Evolutionary conservation across 2,329 filamentous ascomycete genomes (phyloP), one percentile per base, ranked within the genome.

Genomic region (Fusarium chaquense): DNA sequence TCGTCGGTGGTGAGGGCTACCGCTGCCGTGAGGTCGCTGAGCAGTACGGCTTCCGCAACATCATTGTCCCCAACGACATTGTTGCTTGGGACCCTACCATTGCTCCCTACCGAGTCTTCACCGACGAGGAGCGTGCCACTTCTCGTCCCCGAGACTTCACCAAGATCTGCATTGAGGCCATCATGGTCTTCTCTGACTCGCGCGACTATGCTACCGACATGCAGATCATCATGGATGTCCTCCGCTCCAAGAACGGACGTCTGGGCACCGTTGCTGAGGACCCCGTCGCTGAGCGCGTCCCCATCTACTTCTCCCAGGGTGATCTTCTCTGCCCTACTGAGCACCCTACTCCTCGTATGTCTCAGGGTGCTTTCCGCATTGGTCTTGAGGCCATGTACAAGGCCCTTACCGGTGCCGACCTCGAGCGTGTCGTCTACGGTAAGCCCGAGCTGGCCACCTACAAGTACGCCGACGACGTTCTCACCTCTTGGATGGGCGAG

Each of bases 161-260:
- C 76, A 89, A 92, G 82, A 85, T 94, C 55, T 93, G 92, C 73
- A 90, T 98, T 70, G 93, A 96, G 74, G 93, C 93, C 12, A 87
- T 97, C 35, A 91, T 97, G 76, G 91, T 97, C 16, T 97, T 94
- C 84, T 96, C 96, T 77, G 94, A 97, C 79, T 93, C 94, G 4
- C 89, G 94, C 62, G 94, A 97, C 83, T 98, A 94, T 93, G 93
- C 91, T 1, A 86, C 97, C 18, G 94, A 97, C 78, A 88, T 89
- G 15, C 91, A 95, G 77, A 83, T 97, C 74, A 90, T 97, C 62
- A 76, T 90, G 58, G 94, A 98, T 77, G 81, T 97, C 13, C 83
- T 97, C 5, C 84, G 96, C 49, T 94, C 93, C 2, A 83, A 92
- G 79, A 85, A 92, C 75, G 91, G 91, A 70, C 86, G 91, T 51